These are phyloP conservation scores for Leccinum cinnamomeum DNA, from an alignment of 1,284 basidiomycete genomes.

Conservation along the genomic window DNA sequence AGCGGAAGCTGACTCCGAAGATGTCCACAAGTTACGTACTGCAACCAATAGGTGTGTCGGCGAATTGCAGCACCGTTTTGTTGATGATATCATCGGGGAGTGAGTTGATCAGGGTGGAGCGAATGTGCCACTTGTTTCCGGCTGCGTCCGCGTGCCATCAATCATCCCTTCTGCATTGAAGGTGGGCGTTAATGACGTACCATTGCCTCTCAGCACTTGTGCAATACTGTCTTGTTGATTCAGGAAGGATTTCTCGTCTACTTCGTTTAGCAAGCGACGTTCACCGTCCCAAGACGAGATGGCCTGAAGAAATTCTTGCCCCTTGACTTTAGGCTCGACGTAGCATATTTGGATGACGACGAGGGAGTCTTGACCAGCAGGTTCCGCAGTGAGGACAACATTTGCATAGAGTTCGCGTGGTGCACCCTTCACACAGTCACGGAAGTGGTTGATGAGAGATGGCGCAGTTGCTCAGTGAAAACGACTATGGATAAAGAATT, in stretches of 20 bases:
- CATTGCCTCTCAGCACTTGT: constrained; percentile 81
- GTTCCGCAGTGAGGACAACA: constrained; percentile 85
- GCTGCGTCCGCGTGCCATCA: constrained; percentile 38
- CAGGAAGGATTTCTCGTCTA: constrained; percentile 84
- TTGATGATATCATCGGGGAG: constrained; percentile 86
- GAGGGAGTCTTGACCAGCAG: constrained; percentile 76
- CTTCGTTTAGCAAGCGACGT: constrained; percentile 80
- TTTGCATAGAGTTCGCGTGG: constrained; percentile 90
- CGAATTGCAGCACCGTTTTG: constrained; percentile 78
- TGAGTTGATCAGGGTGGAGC: constrained; percentile 74
- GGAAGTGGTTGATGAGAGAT: constrained; percentile 86
- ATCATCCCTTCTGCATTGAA: not conserved
- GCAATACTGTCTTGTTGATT: constrained; percentile 89
- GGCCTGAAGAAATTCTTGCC: constrained; percentile 76
- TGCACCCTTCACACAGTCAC: constrained; percentile 87
- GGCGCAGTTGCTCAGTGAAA: constrained; percentile 83
- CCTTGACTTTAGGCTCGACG: constrained; percentile 71
- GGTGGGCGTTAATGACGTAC: constrained; percentile 36
- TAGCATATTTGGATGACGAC: constrained; percentile 91
- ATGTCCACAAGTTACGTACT: constrained; percentile 52
- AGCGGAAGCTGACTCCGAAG: not conserved
- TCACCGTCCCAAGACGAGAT: constrained; percentile 87
- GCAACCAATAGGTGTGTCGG: constrained; percentile 81
- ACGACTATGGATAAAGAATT: constrained; percentile 48
- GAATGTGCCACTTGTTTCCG: constrained; percentile 88